Evolutionary conservation across 345 rosid genomes (phyloP).

Genomic region (Arabis hirsuta): DNA sequence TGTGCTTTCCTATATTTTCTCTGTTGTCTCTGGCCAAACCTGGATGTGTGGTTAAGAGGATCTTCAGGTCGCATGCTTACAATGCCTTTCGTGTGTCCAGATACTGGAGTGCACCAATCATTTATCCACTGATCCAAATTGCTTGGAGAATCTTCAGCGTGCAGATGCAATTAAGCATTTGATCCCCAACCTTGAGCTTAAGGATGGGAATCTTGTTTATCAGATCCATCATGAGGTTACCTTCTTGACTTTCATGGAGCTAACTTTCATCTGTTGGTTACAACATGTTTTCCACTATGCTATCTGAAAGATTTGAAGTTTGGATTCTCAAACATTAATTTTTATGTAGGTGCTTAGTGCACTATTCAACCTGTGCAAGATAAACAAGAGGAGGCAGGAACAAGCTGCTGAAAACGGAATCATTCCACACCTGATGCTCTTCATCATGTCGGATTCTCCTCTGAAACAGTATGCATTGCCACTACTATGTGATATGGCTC

Average conservation of each 20-base stretch:
- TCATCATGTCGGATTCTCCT: conserved; percentile 77
- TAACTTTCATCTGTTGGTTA: conserved; percentile 12
- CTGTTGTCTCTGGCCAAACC: conserved; percentile 11
- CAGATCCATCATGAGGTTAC: conserved; percentile 89
- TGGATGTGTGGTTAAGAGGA: conserved; percentile 1
- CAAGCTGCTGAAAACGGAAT: conserved; percentile 99
- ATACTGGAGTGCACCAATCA: conserved; percentile 83
- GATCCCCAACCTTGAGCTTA: conserved; percentile 94
- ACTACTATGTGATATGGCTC: conserved; percentile 98
- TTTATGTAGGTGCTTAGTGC: conserved; percentile 87
- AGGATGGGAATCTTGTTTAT: conserved; percentile 81
- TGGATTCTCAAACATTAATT: conserved; percentile 4
- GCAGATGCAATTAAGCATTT: conserved; percentile 93
- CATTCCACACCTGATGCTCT: conserved; percentile 91
- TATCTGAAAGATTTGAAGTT: conserved; percentile 13
- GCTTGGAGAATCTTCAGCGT: conserved; percentile 95
- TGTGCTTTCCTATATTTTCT: neutral
- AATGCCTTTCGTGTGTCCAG: conserved; percentile 49
- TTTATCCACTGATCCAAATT: conserved; percentile 92
- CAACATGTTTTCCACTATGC: conserved; percentile 9
- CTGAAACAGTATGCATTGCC: conserved; percentile 89
- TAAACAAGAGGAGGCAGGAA: conserved; percentile 98
- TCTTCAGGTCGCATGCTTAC: conserved; percentile 23
- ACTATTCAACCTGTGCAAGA: conserved; percentile 96
- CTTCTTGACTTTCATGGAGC: conserved; percentile 26